phyloP scores from a whole-genome alignment of 2,329 filamentous ascomycete genomes.

The Pezicula rhizophila region DNA sequence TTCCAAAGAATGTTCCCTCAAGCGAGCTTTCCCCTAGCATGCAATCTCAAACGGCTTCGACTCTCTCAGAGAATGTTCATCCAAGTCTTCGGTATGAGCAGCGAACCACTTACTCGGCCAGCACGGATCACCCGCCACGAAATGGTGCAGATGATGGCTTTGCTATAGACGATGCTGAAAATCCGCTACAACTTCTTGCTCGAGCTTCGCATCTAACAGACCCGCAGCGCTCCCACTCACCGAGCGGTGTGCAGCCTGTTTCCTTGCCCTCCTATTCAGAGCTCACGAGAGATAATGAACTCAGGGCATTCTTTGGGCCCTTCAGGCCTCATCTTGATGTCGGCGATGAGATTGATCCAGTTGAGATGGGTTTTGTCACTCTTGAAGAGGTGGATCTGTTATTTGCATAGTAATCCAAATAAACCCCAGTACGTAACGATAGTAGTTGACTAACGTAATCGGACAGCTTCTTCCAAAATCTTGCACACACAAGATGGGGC shows the following conservation, averaged over 20 bases:
- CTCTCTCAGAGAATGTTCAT: not conserved
- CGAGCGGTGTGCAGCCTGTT: not conserved
- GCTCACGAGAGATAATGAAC: conserved; percentile 35
- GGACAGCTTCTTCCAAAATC: conserved; percentile 58
- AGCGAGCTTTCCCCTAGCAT: conserved; percentile 15
- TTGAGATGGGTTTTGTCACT: conserved; percentile 64
- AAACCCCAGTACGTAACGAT: not conserved
- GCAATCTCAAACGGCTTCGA: conserved; percentile 1
- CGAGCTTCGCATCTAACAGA: conserved; percentile 58
- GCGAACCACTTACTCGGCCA: not conserved
- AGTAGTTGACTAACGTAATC: conserved; percentile 6
- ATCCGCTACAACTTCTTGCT: conserved; percentile 66
- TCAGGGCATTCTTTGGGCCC: conserved; percentile 62
- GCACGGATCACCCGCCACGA: not conserved
- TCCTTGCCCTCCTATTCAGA: conserved; percentile 9
- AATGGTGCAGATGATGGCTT: conserved; percentile 43
- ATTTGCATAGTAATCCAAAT: conserved; percentile 52
- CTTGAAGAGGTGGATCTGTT: conserved; percentile 57
- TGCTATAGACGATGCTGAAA: conserved; percentile 67
- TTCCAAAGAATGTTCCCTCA: conserved; percentile 22
- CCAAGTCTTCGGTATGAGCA: not conserved
- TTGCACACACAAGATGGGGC: conserved; percentile 70
- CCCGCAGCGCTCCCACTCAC: conserved; percentile 1
- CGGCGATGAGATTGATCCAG: conserved; percentile 59
- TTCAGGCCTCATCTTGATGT: conserved; percentile 57